Evolutionary conservation across 1,139 yeast genomes (phyloP), one percentile per base, ranked within the genome.

Genomic region (Candida glucosophila): DNA sequence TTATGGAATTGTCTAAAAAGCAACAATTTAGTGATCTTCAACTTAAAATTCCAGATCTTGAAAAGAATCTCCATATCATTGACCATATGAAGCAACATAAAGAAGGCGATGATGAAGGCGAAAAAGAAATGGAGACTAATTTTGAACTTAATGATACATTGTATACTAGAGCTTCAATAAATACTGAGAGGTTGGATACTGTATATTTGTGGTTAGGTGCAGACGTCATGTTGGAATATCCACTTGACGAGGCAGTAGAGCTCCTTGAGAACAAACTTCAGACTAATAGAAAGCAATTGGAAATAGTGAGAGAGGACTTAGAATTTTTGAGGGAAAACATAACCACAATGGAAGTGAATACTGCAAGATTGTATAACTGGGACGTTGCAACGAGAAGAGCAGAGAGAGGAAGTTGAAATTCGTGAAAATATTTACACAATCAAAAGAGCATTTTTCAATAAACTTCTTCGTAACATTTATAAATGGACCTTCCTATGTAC

Each of bases 121-220:
- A 41, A 5, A 50, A 43, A 5, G 55, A 53, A 23, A 55, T 85
- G 27, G 75, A 72, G 31, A 73, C 90, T 16, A 80, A 80, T 49
- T 92, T 82, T 47, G 96, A 88, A 53, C 66, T 90, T 44, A 88
- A 90, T 52, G 97, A 90, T 43, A 90, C 98, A 0, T 64, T 90
- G 26, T 90, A 76, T 47, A 80, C 96, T 10, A 74, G 75, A 34
- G 98, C 98, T 2, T 66, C 66, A 19, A 66, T 90, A 19, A 73
- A 80, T 26, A 47, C 61, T 12, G 52, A 60, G 19, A 53, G 48
- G 18, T 46, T 61, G 32, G 43, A 62, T 20, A 55, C 66, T 2
- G 98, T 90, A 2, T 75, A 74, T 36, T 65, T 90, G 29, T 90
- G 98, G 98, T 66, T 90, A 12, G 99, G 99, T 7, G 97, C 99